These are phyloP conservation scores for Penicillium atrosanguineum DNA, from an alignment of 495 filamentous ascomycete genomes.

Conservation along the genomic window DNA sequence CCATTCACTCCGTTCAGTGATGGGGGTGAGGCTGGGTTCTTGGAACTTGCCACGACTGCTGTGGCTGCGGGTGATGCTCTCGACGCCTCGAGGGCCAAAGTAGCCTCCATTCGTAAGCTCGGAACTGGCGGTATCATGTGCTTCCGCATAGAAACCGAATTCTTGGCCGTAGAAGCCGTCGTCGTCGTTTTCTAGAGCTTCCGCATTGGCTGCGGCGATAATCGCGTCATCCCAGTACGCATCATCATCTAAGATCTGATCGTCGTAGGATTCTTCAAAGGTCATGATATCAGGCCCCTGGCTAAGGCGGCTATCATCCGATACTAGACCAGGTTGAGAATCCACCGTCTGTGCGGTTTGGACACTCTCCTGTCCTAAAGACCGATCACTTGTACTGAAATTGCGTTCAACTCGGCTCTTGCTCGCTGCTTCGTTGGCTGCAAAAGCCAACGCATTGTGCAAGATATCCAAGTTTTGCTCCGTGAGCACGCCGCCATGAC, in stretches of 20 bases:
- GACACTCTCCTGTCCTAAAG: conserved; percentile 35
- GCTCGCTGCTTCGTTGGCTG: conserved; percentile 68
- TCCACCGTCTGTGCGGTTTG: conserved; percentile 34
- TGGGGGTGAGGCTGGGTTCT: conserved; percentile 91
- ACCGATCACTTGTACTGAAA: conserved; percentile 42
- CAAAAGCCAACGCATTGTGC: conserved; percentile 77
- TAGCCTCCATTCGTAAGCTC: conserved; percentile 82
- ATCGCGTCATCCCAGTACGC: conserved; percentile 79
- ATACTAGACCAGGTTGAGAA: conserved; percentile 48
- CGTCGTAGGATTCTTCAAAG: conserved; percentile 52
- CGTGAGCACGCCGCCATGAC: conserved; percentile 42
- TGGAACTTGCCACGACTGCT: conserved; percentile 70
- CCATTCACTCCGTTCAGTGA: conserved; percentile 94
- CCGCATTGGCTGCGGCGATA: conserved; percentile 92
- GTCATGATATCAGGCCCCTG: conserved; percentile 33
- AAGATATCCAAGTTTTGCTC: conserved; percentile 67
- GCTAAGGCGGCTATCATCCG: conserved; percentile 48
- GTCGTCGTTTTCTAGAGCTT: conserved; percentile 84
- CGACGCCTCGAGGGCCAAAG: conserved; percentile 69
- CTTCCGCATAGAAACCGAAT: conserved; percentile 90
- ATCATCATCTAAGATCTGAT: conserved; percentile 57
- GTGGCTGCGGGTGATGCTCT: conserved; percentile 61
- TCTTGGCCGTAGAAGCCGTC: conserved; percentile 95
- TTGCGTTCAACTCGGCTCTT: conserved; percentile 65
- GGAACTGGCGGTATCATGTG: conserved; percentile 44